Evolutionary conservation across 2,329 filamentous ascomycete species (phyloP), one percentile per base, ranked within the genome.

Genomic region (Neofusicoccum sp.): DNA sequence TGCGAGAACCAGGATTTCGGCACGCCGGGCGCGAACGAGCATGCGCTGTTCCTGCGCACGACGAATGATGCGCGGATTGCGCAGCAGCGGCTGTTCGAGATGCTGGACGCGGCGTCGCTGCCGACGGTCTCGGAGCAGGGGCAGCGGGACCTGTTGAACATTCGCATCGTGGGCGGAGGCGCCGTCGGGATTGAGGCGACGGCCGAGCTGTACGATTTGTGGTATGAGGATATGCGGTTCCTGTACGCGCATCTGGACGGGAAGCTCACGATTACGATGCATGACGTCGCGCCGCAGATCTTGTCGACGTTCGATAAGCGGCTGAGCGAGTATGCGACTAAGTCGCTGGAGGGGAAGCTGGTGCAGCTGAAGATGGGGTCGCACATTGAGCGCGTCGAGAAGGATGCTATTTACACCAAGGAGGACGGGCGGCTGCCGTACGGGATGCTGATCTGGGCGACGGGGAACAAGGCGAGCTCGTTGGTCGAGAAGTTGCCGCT

Each of bases 131-230:
- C 62, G 1, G 68, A 70, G 1, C 64, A 69, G n/a, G 66, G 71
- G 49, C 74, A 73, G 56, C 68, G 67, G 29, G 75, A 73, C n/a
- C 71, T 76, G 4, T 72, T 77, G 12, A 74, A 74, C 61, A 73
- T 80, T 45, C 70, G 74, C 36, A 73, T 80, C 50, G 76, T 80
- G 1, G 78, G 78, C 36, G 78, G 78, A 33, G 78, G 78, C 16
- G 72, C 78, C 0, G 77, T 76, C 12, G 79, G 79, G 9, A 76
- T 80, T 50, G 78, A 79, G 65, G 70, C 78, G 1, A 76, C 79
- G 0, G 79, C 79, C 5, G 79, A 81, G 65, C 68, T 81, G 2
- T 78, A 73, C 65, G 80, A 81, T 64, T 71, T 80, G 3, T 77
- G 74, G 69, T 65, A 76, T 14, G 67, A 77, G 14, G 75, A 77